Evolutionary conservation across 1,139 yeast species (phyloP), one percentile per base, ranked within the genome.

Genomic region (Geotrichum aggregatum): DNA sequence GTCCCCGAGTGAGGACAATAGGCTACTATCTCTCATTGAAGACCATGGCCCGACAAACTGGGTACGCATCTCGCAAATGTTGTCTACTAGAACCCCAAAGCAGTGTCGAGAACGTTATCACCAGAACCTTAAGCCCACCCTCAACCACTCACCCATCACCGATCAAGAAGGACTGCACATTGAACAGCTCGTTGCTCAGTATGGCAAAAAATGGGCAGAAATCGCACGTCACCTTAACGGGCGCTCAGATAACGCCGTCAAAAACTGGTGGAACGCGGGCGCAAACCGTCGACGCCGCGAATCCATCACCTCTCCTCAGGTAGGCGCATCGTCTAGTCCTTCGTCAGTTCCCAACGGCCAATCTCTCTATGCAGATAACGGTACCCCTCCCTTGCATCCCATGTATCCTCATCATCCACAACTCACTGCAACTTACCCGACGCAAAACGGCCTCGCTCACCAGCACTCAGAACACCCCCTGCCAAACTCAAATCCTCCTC

Each of bases 181-280:
- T 58, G 95, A 88, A 69, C 80, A 80, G 58, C 75, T 89, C 52
- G 96, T 89, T 43, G 79, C 77, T 10, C 79, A 81, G 60, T 80
- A 86, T 65, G 97, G 97, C 49, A 87, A 88, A 68, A 80, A 87
- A 63, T 89, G 97, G 97, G 96, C 96, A 0, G 96, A 87, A 65
- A 89, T 89, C 49, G 88, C 95, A 24, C 78, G 96, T 50, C 95
- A 87, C 67, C 71, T 89, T 57, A 84, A 86, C 59, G 96, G 96
- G 1, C 74, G 96, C 52, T 79, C 87, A 16, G 97, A 89, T 68
- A 89, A 89, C 67, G 92, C 96, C 28, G 87, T 89, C 61, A 89
- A 89, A 66, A 88, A 88, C 70, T 89, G 96, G 96, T 89, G 96
- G 96, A 89, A 89, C 64, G 95, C 95, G 6, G 94, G 95, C 11